Conservation (phyloP, 2,329 filamentous ascomycete genomes). For the Ophiostoma perfectum region DNA sequence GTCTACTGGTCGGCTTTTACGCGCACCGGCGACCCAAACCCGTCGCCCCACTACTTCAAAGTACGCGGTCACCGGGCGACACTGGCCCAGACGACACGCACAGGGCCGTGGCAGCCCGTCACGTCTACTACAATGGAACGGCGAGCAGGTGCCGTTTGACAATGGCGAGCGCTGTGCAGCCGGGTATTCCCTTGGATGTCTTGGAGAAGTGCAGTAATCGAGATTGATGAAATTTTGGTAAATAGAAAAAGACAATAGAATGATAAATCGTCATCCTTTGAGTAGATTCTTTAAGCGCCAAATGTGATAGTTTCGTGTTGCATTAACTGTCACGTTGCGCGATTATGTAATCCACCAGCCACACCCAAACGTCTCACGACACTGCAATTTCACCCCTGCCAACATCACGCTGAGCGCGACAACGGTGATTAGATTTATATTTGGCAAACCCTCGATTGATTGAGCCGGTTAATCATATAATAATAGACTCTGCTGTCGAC, state of each 20-base stretch:
- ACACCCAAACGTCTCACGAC: neutral
- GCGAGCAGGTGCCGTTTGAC: neutral
- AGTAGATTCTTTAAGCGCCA: too few species aligned
- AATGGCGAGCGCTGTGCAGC: neutral
- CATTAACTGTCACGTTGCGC: too few species aligned
- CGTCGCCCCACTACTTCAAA: conserved; percentile 31
- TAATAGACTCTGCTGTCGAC: too few species aligned
- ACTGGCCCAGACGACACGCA: conserved; percentile 29
- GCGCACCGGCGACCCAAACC: conserved; percentile 33
- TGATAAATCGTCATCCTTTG: too few species aligned
- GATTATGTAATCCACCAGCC: neutral
- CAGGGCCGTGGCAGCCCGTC: conserved; percentile 30
- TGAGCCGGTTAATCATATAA: too few species aligned
- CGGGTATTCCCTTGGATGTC: neutral
- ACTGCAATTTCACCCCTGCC: neutral
- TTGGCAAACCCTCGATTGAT: neutral
- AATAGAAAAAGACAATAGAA: too few species aligned
- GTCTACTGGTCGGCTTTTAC: conserved; percentile 37
- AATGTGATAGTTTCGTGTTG: too few species aligned
- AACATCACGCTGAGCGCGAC: neutral
- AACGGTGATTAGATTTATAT: neutral
- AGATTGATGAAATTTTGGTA: too few species aligned
- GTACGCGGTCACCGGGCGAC: conserved; percentile 32
- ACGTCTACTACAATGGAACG: neutral
- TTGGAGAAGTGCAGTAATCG: neutral